A percentile compares a stretch with the other conserved stretches of the same genome.
phyloP scores from a whole-genome alignment of 2,329 filamentous ascomycete species.

The Cladophialophora bantiana region DNA sequence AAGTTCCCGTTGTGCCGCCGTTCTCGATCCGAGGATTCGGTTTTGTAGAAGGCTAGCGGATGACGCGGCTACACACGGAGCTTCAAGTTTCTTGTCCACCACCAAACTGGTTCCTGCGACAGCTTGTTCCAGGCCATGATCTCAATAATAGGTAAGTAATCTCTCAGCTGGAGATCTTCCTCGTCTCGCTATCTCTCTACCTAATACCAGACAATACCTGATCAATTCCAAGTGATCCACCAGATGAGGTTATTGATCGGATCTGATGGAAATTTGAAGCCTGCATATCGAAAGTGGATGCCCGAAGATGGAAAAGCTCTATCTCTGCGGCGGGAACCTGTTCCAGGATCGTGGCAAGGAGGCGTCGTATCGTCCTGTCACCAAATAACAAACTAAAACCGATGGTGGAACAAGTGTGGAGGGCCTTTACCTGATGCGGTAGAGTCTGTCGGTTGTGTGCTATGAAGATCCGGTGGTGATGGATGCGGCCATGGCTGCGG shows the following conservation, averaged over 20 bases:
- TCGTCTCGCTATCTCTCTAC: not conserved
- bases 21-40: constrained; percentile 28
- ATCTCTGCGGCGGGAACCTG: constrained; percentile 21
- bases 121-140: not conserved
- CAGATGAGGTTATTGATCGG: constrained; percentile 20
- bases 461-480: not conserved
- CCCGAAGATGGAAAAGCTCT: constrained; percentile 20
- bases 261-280: constrained; percentile 37
- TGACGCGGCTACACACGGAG: constrained; percentile 10
- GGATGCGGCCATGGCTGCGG: not conserved
- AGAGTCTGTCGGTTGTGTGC: not conserved
- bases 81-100: constrained; percentile 8
- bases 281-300: constrained; percentile 35
- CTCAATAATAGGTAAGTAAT: not conserved
- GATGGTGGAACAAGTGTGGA: constrained; percentile 36
- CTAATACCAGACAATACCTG: constrained; percentile 12
- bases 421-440: constrained; percentile 19
- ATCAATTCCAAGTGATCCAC: constrained; percentile 1
- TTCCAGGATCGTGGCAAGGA: constrained; percentile 18
- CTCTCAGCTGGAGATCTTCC: not conserved
- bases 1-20: constrained; percentile 26
- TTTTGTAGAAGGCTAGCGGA: constrained; percentile 12
- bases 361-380: constrained; percentile 30
- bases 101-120: not conserved
- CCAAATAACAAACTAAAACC: constrained; percentile 19